phyloP scores from a whole-genome alignment of 2,329 filamentous ascomycete species.

The Dothistroma septosporum region DNA sequence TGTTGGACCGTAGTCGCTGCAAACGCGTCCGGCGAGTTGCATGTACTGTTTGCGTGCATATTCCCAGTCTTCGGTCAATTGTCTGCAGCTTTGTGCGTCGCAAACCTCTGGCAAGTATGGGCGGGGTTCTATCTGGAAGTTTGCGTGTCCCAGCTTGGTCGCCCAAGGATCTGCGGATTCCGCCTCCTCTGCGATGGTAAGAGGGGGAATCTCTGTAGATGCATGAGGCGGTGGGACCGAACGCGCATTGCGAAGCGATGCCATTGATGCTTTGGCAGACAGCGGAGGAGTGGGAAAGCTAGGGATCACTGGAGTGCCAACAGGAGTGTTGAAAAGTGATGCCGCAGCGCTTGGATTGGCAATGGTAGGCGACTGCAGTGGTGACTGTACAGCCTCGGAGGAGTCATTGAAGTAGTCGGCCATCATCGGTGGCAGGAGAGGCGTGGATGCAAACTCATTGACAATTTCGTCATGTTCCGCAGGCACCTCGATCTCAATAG shows the following conservation, averaged over 20 bases:
- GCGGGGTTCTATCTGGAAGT: conserved; percentile 80
- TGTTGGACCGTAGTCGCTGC: conserved; percentile 84
- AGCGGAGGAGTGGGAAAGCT: conserved; percentile 64
- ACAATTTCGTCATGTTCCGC: conserved; percentile 44
- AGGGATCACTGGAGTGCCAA: conserved; percentile 48
- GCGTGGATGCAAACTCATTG: conserved; percentile 70
- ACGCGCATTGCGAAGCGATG: conserved; percentile 62
- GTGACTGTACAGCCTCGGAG: conserved; percentile 64
- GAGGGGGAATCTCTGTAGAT: conserved; percentile 58
- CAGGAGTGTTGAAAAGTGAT: conserved; percentile 44
- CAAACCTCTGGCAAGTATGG: conserved; percentile 68
- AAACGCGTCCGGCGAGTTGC: conserved; percentile 80
- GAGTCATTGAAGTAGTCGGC: conserved; percentile 51
- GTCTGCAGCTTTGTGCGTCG: conserved; percentile 56
- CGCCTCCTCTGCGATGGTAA: conserved; percentile 48
- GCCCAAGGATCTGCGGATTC: conserved; percentile 63
- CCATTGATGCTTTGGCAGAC: conserved; percentile 70
- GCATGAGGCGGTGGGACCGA: conserved; percentile 43
- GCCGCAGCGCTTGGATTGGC: conserved; percentile 53
- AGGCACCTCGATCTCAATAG: conserved; percentile 25
- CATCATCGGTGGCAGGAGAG: conserved; percentile 77
- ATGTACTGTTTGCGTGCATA: conserved; percentile 79
- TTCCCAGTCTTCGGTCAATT: conserved; percentile 76
- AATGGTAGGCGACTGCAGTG: conserved; percentile 79
- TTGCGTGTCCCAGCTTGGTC: conserved; percentile 80